A percentile compares a stretch with the other conserved stretches of the same genome.
Conservation (phyloP, 169 alveolate genomes). For the Theileria annulata region DNA sequence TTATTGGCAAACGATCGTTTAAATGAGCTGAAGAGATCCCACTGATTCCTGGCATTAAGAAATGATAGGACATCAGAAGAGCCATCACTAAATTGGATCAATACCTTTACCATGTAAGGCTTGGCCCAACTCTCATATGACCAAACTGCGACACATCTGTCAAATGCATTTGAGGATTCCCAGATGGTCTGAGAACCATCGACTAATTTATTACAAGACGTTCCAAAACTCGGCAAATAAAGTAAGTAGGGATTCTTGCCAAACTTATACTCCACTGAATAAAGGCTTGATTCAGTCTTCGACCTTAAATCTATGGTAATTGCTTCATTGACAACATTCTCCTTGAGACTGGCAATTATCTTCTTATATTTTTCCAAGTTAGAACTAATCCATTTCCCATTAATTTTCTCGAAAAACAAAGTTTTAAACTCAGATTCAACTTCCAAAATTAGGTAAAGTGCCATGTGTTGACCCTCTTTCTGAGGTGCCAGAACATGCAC, state of each 20-base stretch:
- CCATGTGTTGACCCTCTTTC: neutral
- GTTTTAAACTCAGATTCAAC: neutral
- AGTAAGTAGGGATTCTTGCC: neutral
- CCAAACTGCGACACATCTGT: conserved; percentile 18
- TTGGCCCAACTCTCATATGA: neutral
- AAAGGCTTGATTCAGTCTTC: neutral
- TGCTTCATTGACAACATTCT: neutral
- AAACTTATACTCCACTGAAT: neutral
- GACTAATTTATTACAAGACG: neutral
- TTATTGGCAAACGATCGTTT: neutral
- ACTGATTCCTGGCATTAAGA: neutral
- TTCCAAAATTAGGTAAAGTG: conserved; percentile 15
- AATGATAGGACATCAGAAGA: conserved; percentile 1
- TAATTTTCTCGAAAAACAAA: neutral
- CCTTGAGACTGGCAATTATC: neutral
- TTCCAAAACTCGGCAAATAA: conserved; percentile 1
- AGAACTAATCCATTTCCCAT: neutral
- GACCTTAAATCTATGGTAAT: neutral
- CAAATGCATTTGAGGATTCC: neutral
- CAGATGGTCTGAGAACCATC: neutral
- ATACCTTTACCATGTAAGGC: neutral
- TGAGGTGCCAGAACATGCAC: conserved; percentile 4
- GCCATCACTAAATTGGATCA: neutral
- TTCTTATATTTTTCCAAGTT: conserved; percentile 3
- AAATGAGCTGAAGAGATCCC: conserved; percentile 7